Evolutionary conservation across 169 alveolate species (phyloP).

Genomic region (Eimeria zaria): DNA sequence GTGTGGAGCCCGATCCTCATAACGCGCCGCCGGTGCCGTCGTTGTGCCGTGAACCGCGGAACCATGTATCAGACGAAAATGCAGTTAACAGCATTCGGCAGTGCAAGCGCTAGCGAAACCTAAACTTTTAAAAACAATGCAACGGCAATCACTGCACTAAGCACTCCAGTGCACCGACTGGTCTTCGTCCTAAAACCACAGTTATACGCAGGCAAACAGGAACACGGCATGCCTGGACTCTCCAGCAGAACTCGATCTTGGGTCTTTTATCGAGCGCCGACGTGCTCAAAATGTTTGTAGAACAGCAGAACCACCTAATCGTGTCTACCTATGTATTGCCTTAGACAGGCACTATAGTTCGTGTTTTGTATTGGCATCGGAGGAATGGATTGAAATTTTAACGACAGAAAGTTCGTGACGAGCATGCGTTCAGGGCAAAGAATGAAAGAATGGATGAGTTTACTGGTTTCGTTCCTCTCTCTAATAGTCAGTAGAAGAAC

Average conservation of each 20-base stretch:
- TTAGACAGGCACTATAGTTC: background rate
- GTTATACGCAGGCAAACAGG: no score
- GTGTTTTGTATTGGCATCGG: background rate
- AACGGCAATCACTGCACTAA: no score
- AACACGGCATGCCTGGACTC: no score
- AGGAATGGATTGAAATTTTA: background rate
- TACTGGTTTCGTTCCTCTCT: background rate
- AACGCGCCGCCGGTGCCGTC: background rate
- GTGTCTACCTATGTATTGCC: no score
- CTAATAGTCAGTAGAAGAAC: background rate
- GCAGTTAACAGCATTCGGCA: background rate
- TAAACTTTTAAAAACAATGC: background rate
- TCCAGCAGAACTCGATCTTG: no score
- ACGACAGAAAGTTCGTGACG: background rate
- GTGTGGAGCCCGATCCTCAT: background rate
- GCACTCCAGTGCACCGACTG: no score
- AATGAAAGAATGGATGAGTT: no score
- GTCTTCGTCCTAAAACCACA: no score
- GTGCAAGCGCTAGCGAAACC: background rate
- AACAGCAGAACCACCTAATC: background rate
- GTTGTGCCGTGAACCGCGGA: background rate
- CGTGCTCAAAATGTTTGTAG: background rate
- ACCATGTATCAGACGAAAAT: background rate
- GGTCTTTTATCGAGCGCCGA: background rate
- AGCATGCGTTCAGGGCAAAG: background rate